Percentiles rank a stretch among this genome's conserved stretches.
Conservation (phyloP, 768 basidiomycete species). For the Daedalea quercina region DNA sequence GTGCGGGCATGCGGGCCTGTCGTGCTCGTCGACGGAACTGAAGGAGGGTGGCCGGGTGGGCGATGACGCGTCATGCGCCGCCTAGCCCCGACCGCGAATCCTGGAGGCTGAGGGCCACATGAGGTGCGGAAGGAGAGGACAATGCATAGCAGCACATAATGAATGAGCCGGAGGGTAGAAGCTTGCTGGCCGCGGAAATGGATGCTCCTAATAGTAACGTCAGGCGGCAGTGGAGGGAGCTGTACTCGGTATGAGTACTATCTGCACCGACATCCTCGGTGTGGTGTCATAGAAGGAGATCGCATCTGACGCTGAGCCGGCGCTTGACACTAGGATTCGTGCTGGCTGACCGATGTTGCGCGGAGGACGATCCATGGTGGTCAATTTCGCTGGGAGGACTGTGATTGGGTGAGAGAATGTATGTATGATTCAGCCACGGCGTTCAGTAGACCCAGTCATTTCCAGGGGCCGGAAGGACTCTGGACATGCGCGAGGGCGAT, state of each 20-base stretch:
- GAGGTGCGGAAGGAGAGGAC: not conserved
- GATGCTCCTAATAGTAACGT: not conserved
- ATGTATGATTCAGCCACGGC: too few species aligned
- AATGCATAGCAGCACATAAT: not conserved
- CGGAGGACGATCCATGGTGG: not conserved
- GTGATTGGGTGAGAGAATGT: not conserved
- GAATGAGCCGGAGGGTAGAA: not conserved
- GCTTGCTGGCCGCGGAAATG: not conserved
- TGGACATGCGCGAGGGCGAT: not conserved
- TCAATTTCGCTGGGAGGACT: not conserved
- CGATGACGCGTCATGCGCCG: not conserved
- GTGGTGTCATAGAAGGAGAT: not conserved
- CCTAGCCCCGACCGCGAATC: not conserved
- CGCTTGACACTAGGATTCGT: not conserved
- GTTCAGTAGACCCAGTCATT: not conserved
- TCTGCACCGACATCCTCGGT: not conserved
- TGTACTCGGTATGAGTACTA: not conserved
- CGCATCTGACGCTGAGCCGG: not conserved
- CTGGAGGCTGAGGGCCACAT: not conserved
- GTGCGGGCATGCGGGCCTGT: not conserved
- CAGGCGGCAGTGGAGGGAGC: not conserved
- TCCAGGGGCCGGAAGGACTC: not conserved
- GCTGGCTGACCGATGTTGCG: not conserved
- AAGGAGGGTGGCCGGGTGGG: not conserved
- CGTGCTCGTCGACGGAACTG: too few species aligned